These are phyloP conservation scores for Wilcoxina mikolae DNA, from an alignment of 495 filamentous ascomycete species.

Conservation along the genomic window DNA sequence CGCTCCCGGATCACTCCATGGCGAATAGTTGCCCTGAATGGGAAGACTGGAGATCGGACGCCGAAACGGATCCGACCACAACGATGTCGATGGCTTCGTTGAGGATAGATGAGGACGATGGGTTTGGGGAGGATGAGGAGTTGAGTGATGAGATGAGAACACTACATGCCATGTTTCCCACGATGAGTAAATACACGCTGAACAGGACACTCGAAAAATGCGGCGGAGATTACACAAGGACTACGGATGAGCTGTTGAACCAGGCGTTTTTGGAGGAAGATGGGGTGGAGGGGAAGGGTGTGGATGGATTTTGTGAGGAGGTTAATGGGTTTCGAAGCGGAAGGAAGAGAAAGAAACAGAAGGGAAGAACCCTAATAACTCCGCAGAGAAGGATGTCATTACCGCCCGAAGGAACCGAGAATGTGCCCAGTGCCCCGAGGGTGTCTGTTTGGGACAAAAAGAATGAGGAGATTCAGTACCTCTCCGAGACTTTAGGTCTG, in stretches of 20 bases:
- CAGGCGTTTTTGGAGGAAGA: conserved; percentile 53
- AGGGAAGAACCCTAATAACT: conserved; percentile 25
- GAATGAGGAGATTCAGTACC: conserved; percentile 14
- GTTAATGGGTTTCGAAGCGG: conserved; percentile 28
- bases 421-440: conserved; percentile 31
- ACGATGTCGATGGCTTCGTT: conserved; percentile 14
- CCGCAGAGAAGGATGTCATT: conserved; percentile 4
- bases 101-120: conserved; percentile 14
- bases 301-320: conserved; percentile 59
- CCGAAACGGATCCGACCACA: conserved; percentile 19
- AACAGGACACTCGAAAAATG: conserved; percentile 48
- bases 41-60: conserved; percentile 4
- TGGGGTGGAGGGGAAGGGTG: conserved; percentile 45
- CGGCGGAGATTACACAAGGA: conserved; percentile 44
- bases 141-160: conserved; percentile 36
- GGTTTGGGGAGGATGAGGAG: conserved; percentile 5
- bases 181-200: conserved; percentile 47
- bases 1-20: not conserved
- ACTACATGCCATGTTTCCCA: conserved; percentile 56
- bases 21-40: conserved; percentile 13
- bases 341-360: conserved; percentile 38
- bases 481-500: conserved; percentile 25
- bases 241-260: conserved; percentile 72
- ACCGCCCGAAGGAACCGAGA: conserved; percentile 15
- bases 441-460: conserved; percentile 13